A percentile compares a stretch with the other conserved stretches of the same genome.
These are phyloP conservation scores for Ophiostoma novo-ulmi DNA, from an alignment of 2,329 filamentous ascomycete genomes.

Conservation along the genomic window DNA sequence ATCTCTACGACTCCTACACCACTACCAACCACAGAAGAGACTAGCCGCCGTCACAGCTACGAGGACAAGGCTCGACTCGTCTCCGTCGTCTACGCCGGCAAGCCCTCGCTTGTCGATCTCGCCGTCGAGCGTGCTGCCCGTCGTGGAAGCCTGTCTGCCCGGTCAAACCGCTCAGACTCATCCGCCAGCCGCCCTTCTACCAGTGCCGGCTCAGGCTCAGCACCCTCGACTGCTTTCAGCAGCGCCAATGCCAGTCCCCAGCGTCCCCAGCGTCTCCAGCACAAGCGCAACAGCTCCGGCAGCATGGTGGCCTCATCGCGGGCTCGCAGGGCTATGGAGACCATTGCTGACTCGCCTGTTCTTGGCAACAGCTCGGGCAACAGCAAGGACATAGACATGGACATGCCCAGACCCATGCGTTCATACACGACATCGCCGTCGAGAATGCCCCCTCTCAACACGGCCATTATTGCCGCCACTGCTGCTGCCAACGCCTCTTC, in stretches of 20 bases:
- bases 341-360: neutral
- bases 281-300: constrained; percentile 22
- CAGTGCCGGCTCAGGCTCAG: constrained; percentile 18
- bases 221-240: constrained; percentile 18
- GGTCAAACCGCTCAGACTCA: constrained; percentile 29
- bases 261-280: neutral
- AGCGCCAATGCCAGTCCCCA: constrained; percentile 2
- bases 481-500: neutral
- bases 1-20: neutral
- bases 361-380: too few species aligned
- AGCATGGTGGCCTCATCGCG: constrained; percentile 35
- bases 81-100: constrained; percentile 55
- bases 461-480: neutral
- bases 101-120: constrained; percentile 54
- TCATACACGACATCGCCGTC: neutral
- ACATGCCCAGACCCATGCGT: neutral
- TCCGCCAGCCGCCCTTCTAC: constrained; percentile 17
- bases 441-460: neutral
- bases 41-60: constrained; percentile 39
- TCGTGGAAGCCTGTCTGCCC: constrained; percentile 31
- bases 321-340: constrained; percentile 42
- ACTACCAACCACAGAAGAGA: neutral
- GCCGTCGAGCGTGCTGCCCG: constrained; percentile 26
- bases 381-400: neutral
- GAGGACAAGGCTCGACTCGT: constrained; percentile 55